A percentile compares a stretch with the other conserved stretches of the same genome.
Evolutionary conservation across 129 eudicot species (phyloP).

Genomic region (Centaurea solstitialis): DNA sequence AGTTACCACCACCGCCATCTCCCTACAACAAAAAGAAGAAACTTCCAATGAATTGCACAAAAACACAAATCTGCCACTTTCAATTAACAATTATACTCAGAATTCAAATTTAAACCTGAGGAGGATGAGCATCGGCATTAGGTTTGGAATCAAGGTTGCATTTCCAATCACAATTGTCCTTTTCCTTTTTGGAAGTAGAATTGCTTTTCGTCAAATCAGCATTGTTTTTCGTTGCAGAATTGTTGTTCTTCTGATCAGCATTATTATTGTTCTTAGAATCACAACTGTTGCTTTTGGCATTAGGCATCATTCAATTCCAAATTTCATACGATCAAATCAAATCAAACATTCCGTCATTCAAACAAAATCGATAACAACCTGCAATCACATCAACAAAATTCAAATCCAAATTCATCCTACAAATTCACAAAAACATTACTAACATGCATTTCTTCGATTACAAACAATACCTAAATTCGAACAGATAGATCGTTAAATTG

Average conservation of each 20-base stretch:
- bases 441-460: neutral
- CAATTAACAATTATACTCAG: neutral
- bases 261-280: constrained; percentile 21
- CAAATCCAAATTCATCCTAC: neutral
- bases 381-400: constrained; percentile 3
- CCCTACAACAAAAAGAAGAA: constrained; percentile 26
- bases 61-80: neutral
- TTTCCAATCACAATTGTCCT: constrained; percentile 17
- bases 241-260: neutral
- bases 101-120: constrained; percentile 30
- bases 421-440: neutral
- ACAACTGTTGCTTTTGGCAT: constrained; percentile 29
- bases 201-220: constrained; percentile 28
- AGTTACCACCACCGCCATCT: constrained; percentile 38
- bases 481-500: neutral
- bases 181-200: constrained; percentile 28
- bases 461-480: neutral
- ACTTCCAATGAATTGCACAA: neutral
- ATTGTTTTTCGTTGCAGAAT: constrained; percentile 1
- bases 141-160: constrained; percentile 16
- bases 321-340: neutral
- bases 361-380: constrained; percentile 23
- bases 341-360: neutral
- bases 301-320: constrained; percentile 31
- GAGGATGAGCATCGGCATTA: constrained; percentile 17